Percentiles rank a stretch among this genome's conserved stretches.
These are phyloP conservation scores for Escovopsis sp. DNA, from an alignment of 2,329 filamentous ascomycete genomes.

Conservation along the genomic window DNA sequence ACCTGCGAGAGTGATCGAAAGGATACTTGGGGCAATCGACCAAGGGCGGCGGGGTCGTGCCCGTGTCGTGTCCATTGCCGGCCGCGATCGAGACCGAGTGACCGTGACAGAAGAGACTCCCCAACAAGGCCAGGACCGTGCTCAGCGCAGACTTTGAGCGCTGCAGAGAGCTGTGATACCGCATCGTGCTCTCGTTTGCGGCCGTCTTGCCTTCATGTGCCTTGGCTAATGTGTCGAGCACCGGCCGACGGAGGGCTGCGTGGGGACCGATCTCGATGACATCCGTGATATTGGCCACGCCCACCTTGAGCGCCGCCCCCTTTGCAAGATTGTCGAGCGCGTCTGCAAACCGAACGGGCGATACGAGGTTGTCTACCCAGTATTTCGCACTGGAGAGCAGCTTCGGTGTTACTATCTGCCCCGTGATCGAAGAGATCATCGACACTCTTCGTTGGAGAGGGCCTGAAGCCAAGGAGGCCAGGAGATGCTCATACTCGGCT, in stretches of 20 bases:
- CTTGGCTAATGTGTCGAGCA: conserved; percentile 1
- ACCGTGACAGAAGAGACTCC: conserved; percentile 1
- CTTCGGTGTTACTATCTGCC: not conserved
- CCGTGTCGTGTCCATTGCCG: not conserved
- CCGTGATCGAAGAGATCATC: conserved; percentile 5
- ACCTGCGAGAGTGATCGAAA: conserved; percentile 6
- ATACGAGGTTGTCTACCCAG: conserved; percentile 6
- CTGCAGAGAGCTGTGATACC: not conserved
- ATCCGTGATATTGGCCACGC: not conserved
- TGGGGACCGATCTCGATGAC: conserved; percentile 3
- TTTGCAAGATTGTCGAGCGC: conserved; percentile 1
- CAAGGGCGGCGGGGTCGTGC: not conserved
- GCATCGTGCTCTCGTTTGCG: not conserved
- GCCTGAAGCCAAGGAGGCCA: conserved; percentile 2
- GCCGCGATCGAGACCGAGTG: not conserved
- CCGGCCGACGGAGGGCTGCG: not conserved
- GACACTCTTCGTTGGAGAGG: not conserved
- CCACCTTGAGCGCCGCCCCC: conserved; percentile 1
- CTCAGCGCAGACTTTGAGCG: not conserved
- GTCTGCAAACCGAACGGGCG: conserved; percentile 2
- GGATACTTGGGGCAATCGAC: conserved; percentile 8
- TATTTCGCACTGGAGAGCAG: not conserved
- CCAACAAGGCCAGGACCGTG: conserved; percentile 1
- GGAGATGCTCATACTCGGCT: conserved; percentile 24
- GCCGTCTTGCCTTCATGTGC: not conserved